Percentiles rank a stretch among this genome's conserved stretches.
phyloP scores from a whole-genome alignment of 2,329 filamentous ascomycete genomes.

The Magnaporthiopsis incrustans region DNA sequence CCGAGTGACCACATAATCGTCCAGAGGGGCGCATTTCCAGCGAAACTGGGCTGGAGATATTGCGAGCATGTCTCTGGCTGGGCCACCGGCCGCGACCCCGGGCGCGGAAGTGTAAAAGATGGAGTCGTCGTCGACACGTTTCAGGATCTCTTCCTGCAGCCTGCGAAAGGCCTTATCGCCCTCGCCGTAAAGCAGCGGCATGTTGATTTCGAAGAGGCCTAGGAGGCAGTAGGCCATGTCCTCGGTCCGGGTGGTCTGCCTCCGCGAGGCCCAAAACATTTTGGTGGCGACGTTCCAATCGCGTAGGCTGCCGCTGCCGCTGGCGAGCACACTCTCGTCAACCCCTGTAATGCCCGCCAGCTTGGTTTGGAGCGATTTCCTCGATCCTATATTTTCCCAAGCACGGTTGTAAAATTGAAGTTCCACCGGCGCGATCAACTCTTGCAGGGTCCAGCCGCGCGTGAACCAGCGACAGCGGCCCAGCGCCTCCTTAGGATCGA shows the following conservation, averaged over 20 bases:
- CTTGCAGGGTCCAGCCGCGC: slow-evolving; percentile 17
- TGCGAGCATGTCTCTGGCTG: too few relatives aligned
- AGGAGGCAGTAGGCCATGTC: slow-evolving; percentile 21
- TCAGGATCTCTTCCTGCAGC: slow-evolving; percentile 22
- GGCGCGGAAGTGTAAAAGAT: too few relatives aligned
- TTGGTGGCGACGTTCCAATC: slow-evolving; percentile 17
- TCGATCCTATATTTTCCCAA: too few relatives aligned
- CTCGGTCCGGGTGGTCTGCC: slow-evolving; percentile 16
- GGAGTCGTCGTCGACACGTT: slow-evolving; percentile 18
- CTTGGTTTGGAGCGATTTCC: too few relatives aligned
- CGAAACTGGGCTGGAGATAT: too few relatives aligned
- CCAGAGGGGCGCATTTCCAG: too few relatives aligned
- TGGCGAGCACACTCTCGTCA: too few relatives aligned
- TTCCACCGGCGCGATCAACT: slow-evolving; percentile 14
- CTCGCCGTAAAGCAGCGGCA: slow-evolving; percentile 23
- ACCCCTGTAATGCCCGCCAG: slow-evolving; percentile 14
- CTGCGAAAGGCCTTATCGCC: slow-evolving; percentile 17
- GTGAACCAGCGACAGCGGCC: slow-evolving; percentile 10
- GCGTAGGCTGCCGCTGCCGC: background rate
- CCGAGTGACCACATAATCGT: too few relatives aligned
- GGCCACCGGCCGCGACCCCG: too few relatives aligned
- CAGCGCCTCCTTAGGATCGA: background rate
- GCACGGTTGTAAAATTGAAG: slow-evolving; percentile 15
- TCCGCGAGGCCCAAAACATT: slow-evolving; percentile 20
- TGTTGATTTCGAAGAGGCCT: slow-evolving; percentile 21